Percentiles rank a stretch among this genome's conserved stretches.
phyloP scores from a whole-genome alignment of 2,329 filamentous ascomycete species.

The Epichloe uncinata region DNA sequence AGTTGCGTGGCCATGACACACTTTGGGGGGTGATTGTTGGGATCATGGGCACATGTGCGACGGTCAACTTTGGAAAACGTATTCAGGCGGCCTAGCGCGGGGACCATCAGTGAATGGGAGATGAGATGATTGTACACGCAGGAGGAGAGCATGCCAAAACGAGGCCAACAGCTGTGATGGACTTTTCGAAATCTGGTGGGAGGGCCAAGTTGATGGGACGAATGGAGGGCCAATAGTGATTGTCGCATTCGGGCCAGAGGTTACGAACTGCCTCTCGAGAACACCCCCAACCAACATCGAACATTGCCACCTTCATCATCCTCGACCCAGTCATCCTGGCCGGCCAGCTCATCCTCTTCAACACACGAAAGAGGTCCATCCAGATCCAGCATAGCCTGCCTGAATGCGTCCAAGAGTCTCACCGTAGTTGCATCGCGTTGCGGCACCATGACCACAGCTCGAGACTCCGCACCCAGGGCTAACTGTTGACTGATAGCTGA shows the following conservation, averaged over 20 bases:
- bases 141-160: background rate
- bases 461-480: constrained; percentile 37
- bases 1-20: background rate
- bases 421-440: constrained; percentile 56
- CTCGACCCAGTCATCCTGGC: constrained; percentile 61
- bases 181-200: too few relatives aligned
- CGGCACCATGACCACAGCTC: constrained; percentile 70
- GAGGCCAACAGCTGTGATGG: too few relatives aligned
- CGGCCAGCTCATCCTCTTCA: constrained; percentile 48
- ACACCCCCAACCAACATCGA: constrained; percentile 59
- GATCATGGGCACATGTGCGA: background rate
- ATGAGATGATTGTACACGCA: background rate
- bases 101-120: background rate
- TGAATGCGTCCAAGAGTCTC: constrained; percentile 49
- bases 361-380: constrained; percentile 34
- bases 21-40: background rate
- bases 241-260: background rate
- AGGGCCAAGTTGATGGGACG: too few relatives aligned
- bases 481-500: constrained; percentile 59
- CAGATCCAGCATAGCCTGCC: constrained; percentile 41
- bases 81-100: background rate
- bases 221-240: too few relatives aligned
- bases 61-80: background rate
- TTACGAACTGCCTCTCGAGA: constrained; percentile 18
- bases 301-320: constrained; percentile 36